phyloP scores from a whole-genome alignment of 352 stramenopile genomes.

The Globisporangium uncinulatum region DNA sequence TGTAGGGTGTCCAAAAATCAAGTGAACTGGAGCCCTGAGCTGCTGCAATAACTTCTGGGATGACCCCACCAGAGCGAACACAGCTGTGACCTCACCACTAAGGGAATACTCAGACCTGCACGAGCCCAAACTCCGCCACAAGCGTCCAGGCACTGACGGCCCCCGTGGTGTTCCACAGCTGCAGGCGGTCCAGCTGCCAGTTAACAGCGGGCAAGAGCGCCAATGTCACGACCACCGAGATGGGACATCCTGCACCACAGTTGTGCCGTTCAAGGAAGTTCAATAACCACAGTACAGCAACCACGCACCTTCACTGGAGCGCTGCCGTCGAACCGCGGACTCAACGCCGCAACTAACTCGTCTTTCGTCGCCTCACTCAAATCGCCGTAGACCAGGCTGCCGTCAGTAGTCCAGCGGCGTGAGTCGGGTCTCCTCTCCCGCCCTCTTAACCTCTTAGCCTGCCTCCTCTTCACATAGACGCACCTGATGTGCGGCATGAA shows the following conservation, averaged over 20 bases:
- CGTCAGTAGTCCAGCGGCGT: not conserved
- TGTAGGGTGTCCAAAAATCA: too few species aligned
- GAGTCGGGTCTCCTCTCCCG: not conserved
- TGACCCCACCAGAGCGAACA: too few species aligned
- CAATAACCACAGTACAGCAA: not conserved
- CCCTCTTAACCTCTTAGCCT: not conserved
- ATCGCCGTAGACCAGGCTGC: conserved; percentile 58
- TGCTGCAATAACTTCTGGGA: too few species aligned
- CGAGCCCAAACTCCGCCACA: conserved; percentile 21
- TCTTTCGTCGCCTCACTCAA: conserved; percentile 21
- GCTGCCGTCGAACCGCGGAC: conserved; percentile 26
- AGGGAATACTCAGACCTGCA: not conserved
- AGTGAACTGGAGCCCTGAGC: too few species aligned
- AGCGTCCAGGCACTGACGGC: conserved; percentile 35
- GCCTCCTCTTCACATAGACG: conserved; percentile 7
- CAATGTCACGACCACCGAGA: not conserved
- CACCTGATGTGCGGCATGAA: conserved; percentile 71
- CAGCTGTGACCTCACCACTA: not conserved
- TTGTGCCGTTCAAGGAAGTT: not conserved
- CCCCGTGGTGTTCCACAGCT: conserved; percentile 48
- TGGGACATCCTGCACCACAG: too few species aligned
- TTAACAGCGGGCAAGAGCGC: not conserved
- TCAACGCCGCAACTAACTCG: conserved; percentile 32
- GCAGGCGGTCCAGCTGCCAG: conserved; percentile 30
- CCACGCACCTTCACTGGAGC: conserved; percentile 24